Evolutionary conservation across 352 stramenopile genomes (phyloP), one percentile per base, ranked within the genome.

Genomic region (Thalassiosira mediterranea): DNA sequence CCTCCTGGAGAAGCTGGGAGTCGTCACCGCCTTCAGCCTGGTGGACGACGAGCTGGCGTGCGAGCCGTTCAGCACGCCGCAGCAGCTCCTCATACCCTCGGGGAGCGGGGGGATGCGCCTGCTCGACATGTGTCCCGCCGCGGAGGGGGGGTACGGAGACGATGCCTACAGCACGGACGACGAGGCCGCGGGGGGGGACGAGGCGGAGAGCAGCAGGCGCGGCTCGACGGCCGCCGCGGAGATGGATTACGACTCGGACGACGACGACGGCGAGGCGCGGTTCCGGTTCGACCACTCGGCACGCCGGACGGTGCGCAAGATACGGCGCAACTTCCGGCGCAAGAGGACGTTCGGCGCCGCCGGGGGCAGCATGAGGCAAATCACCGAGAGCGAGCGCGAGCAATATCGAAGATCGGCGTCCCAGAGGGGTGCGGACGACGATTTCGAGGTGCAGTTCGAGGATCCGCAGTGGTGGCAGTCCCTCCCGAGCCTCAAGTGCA

Each of bases 391-490:
- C n/a, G n/a, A n/a, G n/a, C n/a, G n/a, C n/a, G n/a, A n/a, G n/a
- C n/a, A n/a, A n/a, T n/a, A n/a, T n/a, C n/a, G n/a, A n/a, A n/a
- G n/a, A n/a, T n/a, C n/a, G n/a, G n/a, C n/a, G n/a, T n/a, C n/a
- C n/a, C n/a, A n/a, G n/a, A n/a, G 49, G 7, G 34, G 49, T 25
- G 28, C 56, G 23, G 54, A 69, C 47, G 32, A 56, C 17, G 28
- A 67, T 57, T 29, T 64, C 26, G 82, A 93, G 58, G 84, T 93
- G 69, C 80, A 91, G 69, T 93, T 93, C 37, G 88, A 93, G 74
- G 88, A 93, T 64, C 88, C 88, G 8, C 32, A 76, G n/a, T 93
- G 86, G 86, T 93, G 88, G 88, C 73, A 91, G 21, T 81, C 81
- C 70, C 46, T 93, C 7, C 88, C 88, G 11, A 86, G 74, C 13